Evolutionary conservation across 108 stramenopile species (phyloP).

Genomic region (Pseudonitzschia pungens): DNA sequence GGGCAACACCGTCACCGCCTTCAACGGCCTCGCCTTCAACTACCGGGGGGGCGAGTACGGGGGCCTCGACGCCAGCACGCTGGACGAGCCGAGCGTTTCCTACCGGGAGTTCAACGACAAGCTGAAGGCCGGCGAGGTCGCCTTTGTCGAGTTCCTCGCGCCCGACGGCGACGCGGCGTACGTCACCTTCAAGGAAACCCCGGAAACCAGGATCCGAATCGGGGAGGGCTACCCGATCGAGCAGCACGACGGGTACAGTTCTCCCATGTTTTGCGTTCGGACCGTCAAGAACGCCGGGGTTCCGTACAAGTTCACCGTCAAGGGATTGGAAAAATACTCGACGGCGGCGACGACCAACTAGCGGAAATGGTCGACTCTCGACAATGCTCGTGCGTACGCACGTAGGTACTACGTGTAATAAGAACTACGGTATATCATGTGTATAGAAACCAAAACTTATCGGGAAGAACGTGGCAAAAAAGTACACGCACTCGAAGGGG

Average conservation of each 20-base stretch:
- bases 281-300: conserved; percentile 66
- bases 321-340: conserved; percentile 39
- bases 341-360: not conserved
- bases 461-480: too few relatives aligned
- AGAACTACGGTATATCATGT: too few relatives aligned
- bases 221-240: conserved; percentile 81
- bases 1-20: conserved; percentile 52
- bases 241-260: conserved; percentile 67
- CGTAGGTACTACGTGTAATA: too few relatives aligned
- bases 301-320: conserved; percentile 81
- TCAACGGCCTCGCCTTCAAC: conserved; percentile 76
- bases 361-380: too few relatives aligned
- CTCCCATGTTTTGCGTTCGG: conserved; percentile 70
- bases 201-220: conserved; percentile 52
- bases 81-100: conserved; percentile 69
- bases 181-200: conserved; percentile 64
- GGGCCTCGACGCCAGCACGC: conserved; percentile 49
- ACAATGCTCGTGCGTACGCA: too few relatives aligned
- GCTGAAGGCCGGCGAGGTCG: conserved; percentile 57
- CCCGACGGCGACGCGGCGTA: conserved; percentile 83
- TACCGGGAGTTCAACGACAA: conserved; percentile 60
- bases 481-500: too few relatives aligned
- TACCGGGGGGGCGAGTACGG: conserved; percentile 63
- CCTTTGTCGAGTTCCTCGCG: conserved; percentile 77
- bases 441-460: too few relatives aligned